Base-by-base conservation (phyloP, 345 rosid species). In the Hirschfeldia incana region DNA sequence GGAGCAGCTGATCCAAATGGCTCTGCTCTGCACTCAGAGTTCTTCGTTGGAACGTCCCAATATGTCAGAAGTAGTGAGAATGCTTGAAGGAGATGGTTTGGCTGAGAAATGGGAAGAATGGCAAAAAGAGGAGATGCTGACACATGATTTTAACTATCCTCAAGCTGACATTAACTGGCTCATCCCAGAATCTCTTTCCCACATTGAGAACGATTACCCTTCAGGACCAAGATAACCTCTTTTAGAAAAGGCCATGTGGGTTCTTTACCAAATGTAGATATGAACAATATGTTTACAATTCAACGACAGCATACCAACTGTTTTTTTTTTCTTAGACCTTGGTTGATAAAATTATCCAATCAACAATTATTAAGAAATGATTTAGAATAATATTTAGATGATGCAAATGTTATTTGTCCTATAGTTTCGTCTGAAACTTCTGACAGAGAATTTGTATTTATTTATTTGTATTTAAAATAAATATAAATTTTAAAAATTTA, bases 71-170 rank as follows among this genome's bases (percentile, higher is more conserved):
- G 98, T 92, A 12, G 97, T 94, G 5, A 91, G 94, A 77, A 94
- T 92, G 98, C 88, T 94, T 15, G 98, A 94, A 85, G 98, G 98
- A 1, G 97, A 91, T 46, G 94, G 97, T 13, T 87, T 92, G 85
- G 89, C 94, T 3, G 88, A 91, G 85, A 89, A 88, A 80, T 92
- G 98, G 98, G 97, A 92, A 80, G 92, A 91, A 46, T 94, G 97
- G 98, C 94, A 94, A 81, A 90, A 89, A 65, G 93, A 87, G 42
- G 97, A 92, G 70, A 71, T 84, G 76, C 76, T 85, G 78, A 86
- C 89, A 3, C 90, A 89, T 79, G 94, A 87, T 15, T 84, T 77
- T n/a, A 85, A 57, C 7, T 57, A 72, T 74, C 81, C 83, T 76
- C 79, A 33, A 10, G 73, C 85, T 0, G 83, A 81, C 65, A 73